These are phyloP conservation scores for Salix udensis DNA, from an alignment of 345 rosid genomes.

Conservation along the genomic window DNA sequence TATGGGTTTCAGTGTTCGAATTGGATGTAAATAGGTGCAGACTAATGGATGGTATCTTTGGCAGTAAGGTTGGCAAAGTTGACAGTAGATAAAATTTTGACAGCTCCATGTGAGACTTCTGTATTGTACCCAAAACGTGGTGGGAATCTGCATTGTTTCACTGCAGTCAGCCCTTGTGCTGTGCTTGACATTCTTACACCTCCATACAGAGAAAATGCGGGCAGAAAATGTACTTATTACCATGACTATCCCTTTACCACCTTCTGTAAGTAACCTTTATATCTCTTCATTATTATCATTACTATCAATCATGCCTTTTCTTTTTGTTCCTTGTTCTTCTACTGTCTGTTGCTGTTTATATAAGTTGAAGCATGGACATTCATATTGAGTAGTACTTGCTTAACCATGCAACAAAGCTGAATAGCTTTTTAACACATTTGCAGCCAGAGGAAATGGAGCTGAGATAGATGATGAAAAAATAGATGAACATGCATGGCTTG, in stretches of 20 bases:
- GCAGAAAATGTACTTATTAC: conserved; percentile 83
- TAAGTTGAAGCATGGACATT: neutral
- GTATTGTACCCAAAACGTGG: conserved; percentile 74
- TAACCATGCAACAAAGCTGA: neutral
- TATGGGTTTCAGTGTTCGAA: neutral
- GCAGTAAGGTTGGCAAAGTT: conserved; percentile 73
- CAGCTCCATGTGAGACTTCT: conserved; percentile 62
- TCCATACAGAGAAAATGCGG: conserved; percentile 67
- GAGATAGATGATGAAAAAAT: conserved; percentile 41
- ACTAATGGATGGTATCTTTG: conserved; percentile 16
- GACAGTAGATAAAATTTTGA: conserved; percentile 55
- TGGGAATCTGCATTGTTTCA: conserved; percentile 91
- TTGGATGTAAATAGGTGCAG: neutral
- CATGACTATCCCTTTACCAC: conserved; percentile 65
- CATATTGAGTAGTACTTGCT: neutral
- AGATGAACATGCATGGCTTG: conserved; percentile 84
- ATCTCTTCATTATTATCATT: neutral
- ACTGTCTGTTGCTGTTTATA: neutral
- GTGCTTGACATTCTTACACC: conserved; percentile 91
- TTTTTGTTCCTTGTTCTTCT: neutral
- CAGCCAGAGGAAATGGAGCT: conserved; percentile 41
- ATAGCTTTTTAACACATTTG: neutral
- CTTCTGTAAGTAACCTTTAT: conserved; percentile 42
- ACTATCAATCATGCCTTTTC: neutral
- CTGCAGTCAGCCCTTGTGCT: conserved; percentile 86